These are phyloP conservation scores for Penicillium occitanis DNA, from an alignment of 2,329 filamentous ascomycete genomes.

Conservation along the genomic window DNA sequence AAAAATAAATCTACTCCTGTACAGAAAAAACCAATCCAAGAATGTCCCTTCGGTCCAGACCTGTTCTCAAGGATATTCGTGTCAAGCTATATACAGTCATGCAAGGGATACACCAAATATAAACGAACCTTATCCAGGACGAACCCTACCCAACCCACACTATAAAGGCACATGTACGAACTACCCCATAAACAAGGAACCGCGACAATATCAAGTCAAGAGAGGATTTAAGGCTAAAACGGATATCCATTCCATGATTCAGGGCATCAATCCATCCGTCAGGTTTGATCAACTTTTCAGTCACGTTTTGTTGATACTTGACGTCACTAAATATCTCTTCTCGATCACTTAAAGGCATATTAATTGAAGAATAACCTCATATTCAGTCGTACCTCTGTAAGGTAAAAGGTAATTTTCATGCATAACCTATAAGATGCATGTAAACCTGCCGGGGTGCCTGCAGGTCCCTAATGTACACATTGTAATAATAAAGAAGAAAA, in stretches of 20 bases:
- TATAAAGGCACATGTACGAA: neutral
- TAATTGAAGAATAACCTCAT: neutral
- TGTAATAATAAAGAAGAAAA: constrained; percentile 6
- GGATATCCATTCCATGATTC: constrained; percentile 11
- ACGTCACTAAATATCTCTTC: neutral
- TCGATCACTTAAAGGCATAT: neutral
- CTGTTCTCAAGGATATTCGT: neutral
- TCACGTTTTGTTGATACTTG: neutral
- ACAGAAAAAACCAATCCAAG: neutral
- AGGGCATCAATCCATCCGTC: neutral
- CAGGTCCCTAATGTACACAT: constrained; percentile 7
- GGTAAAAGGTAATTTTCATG: neutral
- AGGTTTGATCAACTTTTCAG: neutral
- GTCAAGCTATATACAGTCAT: neutral
- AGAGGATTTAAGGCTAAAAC: too few relatives aligned
- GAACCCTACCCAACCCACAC: neutral
- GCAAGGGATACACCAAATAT: constrained; percentile 7
- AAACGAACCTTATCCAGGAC: neutral
- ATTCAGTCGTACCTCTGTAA: neutral
- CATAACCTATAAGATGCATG: constrained; percentile 3
- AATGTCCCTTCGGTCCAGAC: neutral
- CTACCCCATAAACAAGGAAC: neutral
- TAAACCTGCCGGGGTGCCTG: neutral
- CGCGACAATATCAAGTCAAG: too few relatives aligned
- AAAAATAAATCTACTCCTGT: neutral